These are phyloP conservation scores for Penicillium sp. DNA, from an alignment of 2,329 filamentous ascomycete species.

Conservation along the genomic window DNA sequence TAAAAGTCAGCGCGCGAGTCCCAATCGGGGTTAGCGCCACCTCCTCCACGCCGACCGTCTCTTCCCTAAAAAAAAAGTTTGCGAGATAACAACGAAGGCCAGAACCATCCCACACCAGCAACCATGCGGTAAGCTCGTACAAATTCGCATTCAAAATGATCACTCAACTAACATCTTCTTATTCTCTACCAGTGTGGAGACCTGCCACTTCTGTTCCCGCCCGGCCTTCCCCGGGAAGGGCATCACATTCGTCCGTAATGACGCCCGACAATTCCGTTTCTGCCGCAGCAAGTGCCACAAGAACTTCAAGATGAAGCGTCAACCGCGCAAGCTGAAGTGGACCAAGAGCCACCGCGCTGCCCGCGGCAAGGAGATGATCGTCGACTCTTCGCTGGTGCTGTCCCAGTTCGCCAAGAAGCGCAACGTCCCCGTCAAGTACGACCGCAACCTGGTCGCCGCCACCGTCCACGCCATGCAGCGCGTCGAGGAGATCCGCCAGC, in stretches of 20 bases:
- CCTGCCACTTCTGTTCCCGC: conserved; percentile 71
- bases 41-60: conserved; percentile 27
- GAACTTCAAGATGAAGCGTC: conserved; percentile 97
- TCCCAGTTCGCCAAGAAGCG: conserved; percentile 82
- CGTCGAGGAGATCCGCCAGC: conserved; percentile 78
- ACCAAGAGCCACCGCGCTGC: conserved; percentile 89
- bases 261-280: conserved; percentile 67
- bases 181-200: conserved; percentile 50
- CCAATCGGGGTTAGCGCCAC: conserved; percentile 37
- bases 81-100: conserved; percentile 18
- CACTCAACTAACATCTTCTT: background rate
- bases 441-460: conserved; percentile 83
- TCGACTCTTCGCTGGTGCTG: conserved; percentile 78
- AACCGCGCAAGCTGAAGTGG: conserved; percentile 96
- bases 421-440: conserved; percentile 94
- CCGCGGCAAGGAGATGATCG: conserved; percentile 84
- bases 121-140: conserved; percentile 27
- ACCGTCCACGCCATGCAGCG: conserved; percentile 92
- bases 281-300: conserved; percentile 70
- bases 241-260: conserved; percentile 69
- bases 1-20: conserved; percentile 40
- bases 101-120: conserved; percentile 22
- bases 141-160: background rate
- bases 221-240: conserved; percentile 67
- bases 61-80: conserved; percentile 29